A percentile compares a stretch with the other conserved stretches of the same genome.
Conservation (phyloP, 2,329 filamentous ascomycete genomes). For the Beauveria caledonica region DNA sequence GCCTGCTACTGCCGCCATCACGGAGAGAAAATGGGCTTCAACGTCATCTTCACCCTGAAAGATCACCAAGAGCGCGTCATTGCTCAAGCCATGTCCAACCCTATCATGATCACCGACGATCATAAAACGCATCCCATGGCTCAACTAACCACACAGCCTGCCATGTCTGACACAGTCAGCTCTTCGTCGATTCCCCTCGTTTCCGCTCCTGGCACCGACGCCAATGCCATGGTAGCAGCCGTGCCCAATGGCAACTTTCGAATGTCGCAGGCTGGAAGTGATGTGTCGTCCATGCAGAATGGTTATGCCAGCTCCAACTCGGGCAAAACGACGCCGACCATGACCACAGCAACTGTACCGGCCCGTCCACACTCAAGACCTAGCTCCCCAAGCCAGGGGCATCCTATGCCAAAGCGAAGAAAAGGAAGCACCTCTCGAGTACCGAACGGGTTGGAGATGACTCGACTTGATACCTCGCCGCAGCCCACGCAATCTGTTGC, state of each 20-base stretch:
- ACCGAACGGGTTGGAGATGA: conserved; percentile 72
- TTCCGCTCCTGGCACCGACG: conserved; percentile 18
- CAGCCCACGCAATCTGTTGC: conserved; percentile 29
- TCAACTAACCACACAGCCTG: conserved; percentile 20
- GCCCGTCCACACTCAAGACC: conserved; percentile 55
- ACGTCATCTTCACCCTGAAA: conserved; percentile 90
- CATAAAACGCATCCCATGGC: conserved; percentile 69
- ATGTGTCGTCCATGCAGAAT: conserved; percentile 47
- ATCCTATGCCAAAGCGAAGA: conserved; percentile 68
- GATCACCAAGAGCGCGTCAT: conserved; percentile 68
- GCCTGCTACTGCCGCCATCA: conserved; percentile 96
- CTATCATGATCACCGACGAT: conserved; percentile 96
- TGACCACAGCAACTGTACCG: conserved; percentile 14
- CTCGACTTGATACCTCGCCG: conserved; percentile 58
- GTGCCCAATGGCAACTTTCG: conserved; percentile 37
- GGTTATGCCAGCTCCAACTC: conserved; percentile 23
- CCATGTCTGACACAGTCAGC: conserved; percentile 22
- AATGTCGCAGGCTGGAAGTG: conserved; percentile 53
- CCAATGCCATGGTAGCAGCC: conserved; percentile 24
- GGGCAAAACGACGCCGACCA: conserved; percentile 25
- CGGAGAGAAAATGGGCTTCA: conserved; percentile 84
- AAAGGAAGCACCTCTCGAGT: conserved; percentile 70
- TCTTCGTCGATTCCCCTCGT: conserved; percentile 16
- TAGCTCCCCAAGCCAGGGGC: conserved; percentile 59
- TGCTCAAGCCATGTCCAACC: conserved; percentile 75